phyloP scores from a whole-genome alignment of 2,329 filamentous ascomycete genomes.

The Fonsecaea erecta region DNA sequence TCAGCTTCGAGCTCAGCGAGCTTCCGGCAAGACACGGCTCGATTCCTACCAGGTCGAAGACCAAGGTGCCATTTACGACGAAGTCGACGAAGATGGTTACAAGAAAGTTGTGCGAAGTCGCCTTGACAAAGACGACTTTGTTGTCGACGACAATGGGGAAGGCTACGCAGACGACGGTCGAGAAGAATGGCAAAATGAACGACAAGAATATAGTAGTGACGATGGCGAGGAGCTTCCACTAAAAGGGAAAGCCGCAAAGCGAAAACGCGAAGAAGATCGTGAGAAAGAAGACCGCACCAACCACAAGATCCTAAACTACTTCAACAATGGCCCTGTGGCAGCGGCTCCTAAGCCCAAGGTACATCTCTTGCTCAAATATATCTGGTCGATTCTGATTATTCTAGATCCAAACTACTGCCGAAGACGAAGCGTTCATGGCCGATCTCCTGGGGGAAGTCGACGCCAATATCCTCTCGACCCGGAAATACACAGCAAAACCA shows the following conservation, averaged over 20 bases:
- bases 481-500: constrained; percentile 62
- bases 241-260: constrained; percentile 71
- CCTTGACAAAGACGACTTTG: constrained; percentile 93
- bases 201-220: constrained; percentile 67
- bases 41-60: constrained; percentile 86
- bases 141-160: constrained; percentile 96
- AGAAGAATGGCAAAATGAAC: constrained; percentile 85
- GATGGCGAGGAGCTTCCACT: constrained; percentile 72
- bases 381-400: constrained; percentile 1
- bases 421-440: constrained; percentile 85
- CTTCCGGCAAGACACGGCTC: constrained; percentile 88
- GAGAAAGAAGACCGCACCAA: constrained; percentile 85
- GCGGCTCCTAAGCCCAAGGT: constrained; percentile 81
- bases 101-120: constrained; percentile 91
- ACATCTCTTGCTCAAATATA: neutral
- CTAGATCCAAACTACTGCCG: constrained; percentile 68
- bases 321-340: constrained; percentile 73
- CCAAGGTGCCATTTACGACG: constrained; percentile 85
- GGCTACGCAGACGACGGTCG: constrained; percentile 96
- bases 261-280: constrained; percentile 84
- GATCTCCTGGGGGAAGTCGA: constrained; percentile 87
- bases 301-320: constrained; percentile 92
- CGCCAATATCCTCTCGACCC: constrained; percentile 67
- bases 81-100: constrained; percentile 95
- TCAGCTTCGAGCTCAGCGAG: constrained; percentile 80